phyloP scores from a whole-genome alignment of 345 rosid genomes.

The Gossypium longicalyx region DNA sequence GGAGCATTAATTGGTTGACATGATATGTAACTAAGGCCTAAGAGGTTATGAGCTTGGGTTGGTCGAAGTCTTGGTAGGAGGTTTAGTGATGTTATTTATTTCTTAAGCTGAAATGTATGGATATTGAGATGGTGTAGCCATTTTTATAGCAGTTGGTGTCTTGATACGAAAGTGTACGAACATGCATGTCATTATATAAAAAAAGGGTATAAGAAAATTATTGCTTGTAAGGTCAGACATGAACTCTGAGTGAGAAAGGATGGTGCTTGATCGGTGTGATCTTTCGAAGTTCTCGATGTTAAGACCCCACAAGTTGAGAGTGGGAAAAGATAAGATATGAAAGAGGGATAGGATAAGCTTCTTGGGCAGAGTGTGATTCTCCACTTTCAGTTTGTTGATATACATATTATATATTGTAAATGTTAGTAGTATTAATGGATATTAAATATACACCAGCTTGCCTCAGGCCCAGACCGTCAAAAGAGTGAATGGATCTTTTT shows the following conservation, averaged over 20 bases:
- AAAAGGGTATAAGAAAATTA: conserved; percentile 8
- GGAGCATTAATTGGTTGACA: conserved; percentile 42
- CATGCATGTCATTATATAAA: conserved; percentile 22
- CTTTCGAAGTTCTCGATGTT: conserved; percentile 36
- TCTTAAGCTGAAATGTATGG: not conserved
- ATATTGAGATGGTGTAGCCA: conserved; percentile 19
- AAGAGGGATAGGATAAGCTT: conserved; percentile 56
- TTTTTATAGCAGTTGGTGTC: conserved; percentile 12
- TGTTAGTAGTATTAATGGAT: conserved; percentile 13
- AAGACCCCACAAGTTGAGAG: conserved; percentile 61
- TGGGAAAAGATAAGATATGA: conserved; percentile 50
- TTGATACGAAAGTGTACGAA: conserved; percentile 65
- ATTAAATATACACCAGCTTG: conserved; percentile 26
- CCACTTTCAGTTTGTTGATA: conserved; percentile 24
- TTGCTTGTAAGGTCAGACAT: not conserved
- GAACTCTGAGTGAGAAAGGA: conserved; percentile 9
- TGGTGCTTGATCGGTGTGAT: conserved; percentile 31
- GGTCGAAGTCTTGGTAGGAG: not conserved
- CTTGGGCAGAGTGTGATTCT: conserved; percentile 57
- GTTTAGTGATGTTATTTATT: not conserved
- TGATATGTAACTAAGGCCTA: conserved; percentile 39
- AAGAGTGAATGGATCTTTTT: not conserved
- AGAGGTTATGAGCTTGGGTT: conserved; percentile 23
- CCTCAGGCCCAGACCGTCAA: not conserved
- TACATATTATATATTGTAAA: not conserved